These are phyloP conservation scores for Colletotrichum sojae DNA, from an alignment of 2,329 filamentous ascomycete species.

Conservation along the genomic window DNA sequence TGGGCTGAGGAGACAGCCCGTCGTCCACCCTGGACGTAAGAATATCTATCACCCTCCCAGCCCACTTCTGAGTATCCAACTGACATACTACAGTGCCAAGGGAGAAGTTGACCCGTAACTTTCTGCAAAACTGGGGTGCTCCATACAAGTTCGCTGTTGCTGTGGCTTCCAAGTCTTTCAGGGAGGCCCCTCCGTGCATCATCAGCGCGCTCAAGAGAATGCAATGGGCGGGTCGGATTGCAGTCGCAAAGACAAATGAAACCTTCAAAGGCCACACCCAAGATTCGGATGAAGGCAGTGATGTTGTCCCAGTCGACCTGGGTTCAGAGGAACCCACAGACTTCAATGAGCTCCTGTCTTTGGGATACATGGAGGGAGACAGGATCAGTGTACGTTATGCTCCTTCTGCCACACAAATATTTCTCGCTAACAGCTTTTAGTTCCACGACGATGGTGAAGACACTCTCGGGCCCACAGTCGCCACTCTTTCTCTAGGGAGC, in stretches of 20 bases:
- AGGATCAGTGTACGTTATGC: constrained; percentile 65
- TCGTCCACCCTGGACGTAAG: constrained; percentile 52
- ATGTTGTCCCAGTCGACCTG: constrained; percentile 27
- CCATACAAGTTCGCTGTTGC: constrained; percentile 76
- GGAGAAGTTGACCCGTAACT: constrained; percentile 66
- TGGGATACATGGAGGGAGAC: constrained; percentile 74
- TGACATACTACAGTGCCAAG: constrained; percentile 50
- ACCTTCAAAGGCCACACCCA: constrained; percentile 28
- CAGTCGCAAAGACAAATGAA: constrained; percentile 51
- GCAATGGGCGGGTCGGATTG: constrained; percentile 66
- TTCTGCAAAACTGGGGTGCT: constrained; percentile 72
- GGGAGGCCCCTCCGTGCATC: constrained; percentile 62
- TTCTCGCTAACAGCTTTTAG: constrained; percentile 47
- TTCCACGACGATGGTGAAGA: constrained; percentile 78
- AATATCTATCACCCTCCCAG: neutral
- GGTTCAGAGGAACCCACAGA: constrained; percentile 50
- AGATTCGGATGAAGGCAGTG: neutral
- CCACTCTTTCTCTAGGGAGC: constrained; percentile 72
- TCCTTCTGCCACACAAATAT: neutral
- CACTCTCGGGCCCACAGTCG: constrained; percentile 73
- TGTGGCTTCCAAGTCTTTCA: constrained; percentile 65
- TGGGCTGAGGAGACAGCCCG: constrained; percentile 60
- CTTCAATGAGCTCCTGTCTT: constrained; percentile 75
- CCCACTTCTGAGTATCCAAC: constrained; percentile 34
- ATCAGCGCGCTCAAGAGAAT: constrained; percentile 65